Evolutionary conservation across 371 early-diverging fungal species (phyloP).

Genomic region (Blyttiomyces sp.): DNA sequence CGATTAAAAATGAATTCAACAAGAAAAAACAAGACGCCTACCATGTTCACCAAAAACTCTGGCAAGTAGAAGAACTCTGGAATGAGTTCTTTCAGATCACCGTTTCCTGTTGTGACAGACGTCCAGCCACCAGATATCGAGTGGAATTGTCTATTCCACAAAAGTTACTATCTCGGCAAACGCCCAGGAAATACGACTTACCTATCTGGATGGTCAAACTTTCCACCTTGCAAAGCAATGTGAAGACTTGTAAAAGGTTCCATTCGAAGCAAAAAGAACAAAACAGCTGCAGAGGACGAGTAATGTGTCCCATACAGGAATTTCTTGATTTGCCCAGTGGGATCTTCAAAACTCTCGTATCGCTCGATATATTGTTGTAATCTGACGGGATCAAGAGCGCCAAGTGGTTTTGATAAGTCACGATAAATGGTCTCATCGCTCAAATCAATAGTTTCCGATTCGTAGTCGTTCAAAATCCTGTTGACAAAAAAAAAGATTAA

Average conservation of each 20-base stretch:
- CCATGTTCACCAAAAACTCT: constrained; percentile 73
- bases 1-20: neutral
- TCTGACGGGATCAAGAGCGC: constrained; percentile 68
- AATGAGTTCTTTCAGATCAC: constrained; percentile 84
- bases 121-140: constrained; percentile 43
- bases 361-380: constrained; percentile 56
- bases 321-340: constrained; percentile 57
- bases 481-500: constrained; percentile 15
- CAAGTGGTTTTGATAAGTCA: constrained; percentile 83
- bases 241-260: constrained; percentile 82
- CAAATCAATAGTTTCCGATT: constrained; percentile 63
- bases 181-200: constrained; percentile 44
- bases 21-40: constrained; percentile 18
- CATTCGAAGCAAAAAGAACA: constrained; percentile 77
- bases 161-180: no score
- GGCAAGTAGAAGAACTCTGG: constrained; percentile 89
- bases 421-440: constrained; percentile 67
- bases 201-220: constrained; percentile 82
- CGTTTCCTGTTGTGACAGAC: constrained; percentile 42
- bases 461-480: constrained; percentile 53
- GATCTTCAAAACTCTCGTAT: constrained; percentile 74
- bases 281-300: constrained; percentile 80
- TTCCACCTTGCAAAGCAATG: constrained; percentile 72
- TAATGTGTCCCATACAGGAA: constrained; percentile 92
- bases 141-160: constrained; percentile 56